phyloP scores from a whole-genome alignment of 345 rosid species.

The Lumnitzera racemosa region DNA sequence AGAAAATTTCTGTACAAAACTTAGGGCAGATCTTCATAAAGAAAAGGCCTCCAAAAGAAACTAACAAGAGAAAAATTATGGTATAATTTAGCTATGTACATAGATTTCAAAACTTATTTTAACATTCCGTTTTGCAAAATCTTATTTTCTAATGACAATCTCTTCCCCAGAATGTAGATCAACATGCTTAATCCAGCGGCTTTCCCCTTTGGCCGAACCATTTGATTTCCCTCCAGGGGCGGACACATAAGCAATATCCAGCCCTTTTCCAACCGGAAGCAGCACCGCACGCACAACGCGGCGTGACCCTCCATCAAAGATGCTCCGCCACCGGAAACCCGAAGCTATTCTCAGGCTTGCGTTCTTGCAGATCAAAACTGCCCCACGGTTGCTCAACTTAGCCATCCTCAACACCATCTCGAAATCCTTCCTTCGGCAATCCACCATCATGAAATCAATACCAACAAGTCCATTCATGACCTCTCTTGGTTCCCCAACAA shows the following conservation, averaged over 20 bases:
- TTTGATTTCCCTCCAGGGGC: constrained; percentile 19
- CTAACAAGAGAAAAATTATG: background rate
- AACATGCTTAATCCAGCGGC: constrained; percentile 74
- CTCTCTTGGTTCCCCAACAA: constrained; percentile 53
- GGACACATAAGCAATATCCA: constrained; percentile 67
- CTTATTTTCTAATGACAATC: constrained; percentile 50
- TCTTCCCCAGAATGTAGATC: constrained; percentile 75
- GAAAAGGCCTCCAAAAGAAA: background rate
- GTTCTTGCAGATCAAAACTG: constrained; percentile 72
- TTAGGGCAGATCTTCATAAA: background rate
- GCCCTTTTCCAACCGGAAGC: constrained; percentile 70
- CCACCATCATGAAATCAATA: constrained; percentile 72
- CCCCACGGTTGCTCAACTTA: constrained; percentile 52
- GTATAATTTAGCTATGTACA: background rate
- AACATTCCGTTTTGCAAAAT: background rate
- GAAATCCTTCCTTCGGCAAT: constrained; percentile 54
- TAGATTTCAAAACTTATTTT: background rate
- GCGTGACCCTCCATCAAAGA: constrained; percentile 32
- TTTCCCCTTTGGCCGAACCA: constrained; percentile 19
- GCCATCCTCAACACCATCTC: constrained; percentile 52
- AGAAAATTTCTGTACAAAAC: constrained; percentile 10
- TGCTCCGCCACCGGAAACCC: constrained; percentile 53
- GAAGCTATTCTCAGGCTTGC: constrained; percentile 32
- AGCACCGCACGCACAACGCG: constrained; percentile 61
- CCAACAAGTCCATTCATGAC: constrained; percentile 40